phyloP scores from a whole-genome alignment of 2,329 filamentous ascomycete genomes.

The Fusarium mundagurra region DNA sequence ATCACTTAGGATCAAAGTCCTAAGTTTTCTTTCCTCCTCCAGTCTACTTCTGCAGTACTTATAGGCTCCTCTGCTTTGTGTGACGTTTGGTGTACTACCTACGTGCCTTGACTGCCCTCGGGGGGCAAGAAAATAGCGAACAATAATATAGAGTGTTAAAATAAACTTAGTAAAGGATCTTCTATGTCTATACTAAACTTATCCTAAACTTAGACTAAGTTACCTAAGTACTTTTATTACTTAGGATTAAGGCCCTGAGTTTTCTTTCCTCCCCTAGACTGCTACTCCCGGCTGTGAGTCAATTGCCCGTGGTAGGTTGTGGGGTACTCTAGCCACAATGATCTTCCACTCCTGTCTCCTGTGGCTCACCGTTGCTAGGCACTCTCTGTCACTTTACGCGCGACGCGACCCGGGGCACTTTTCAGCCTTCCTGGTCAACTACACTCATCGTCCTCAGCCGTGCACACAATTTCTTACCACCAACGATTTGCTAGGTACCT shows the following conservation, averaged over 20 bases:
- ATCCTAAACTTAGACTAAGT: no score
- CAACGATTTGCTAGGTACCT: slow-evolving; percentile 1
- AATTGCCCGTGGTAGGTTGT: slow-evolving; percentile 22
- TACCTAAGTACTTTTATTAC: no score
- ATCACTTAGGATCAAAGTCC: no score
- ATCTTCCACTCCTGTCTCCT: slow-evolving; percentile 12
- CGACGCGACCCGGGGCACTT: slow-evolving; percentile 45
- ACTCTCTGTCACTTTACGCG: slow-evolving; percentile 49
- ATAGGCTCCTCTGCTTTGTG: no score
- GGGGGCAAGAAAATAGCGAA: no score
- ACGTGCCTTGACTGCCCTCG: neutral
- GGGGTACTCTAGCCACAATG: slow-evolving; percentile 19
- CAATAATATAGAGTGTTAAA: no score
- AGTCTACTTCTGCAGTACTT: neutral
- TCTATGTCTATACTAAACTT: no score
- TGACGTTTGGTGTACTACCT: neutral
- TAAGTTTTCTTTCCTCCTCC: no score
- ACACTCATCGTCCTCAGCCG: slow-evolving; percentile 33
- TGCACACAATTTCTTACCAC: slow-evolving; percentile 24
- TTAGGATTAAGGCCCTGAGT: no score
- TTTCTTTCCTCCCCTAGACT: neutral
- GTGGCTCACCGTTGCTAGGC: slow-evolving; percentile 20
- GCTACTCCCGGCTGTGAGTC: slow-evolving; percentile 22
- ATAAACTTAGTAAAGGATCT: no score
- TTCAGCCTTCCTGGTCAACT: slow-evolving; percentile 44